These are phyloP conservation scores for Phascolomyces articulosus DNA, from an alignment of 371 early-diverging fungal genomes.

Conservation along the genomic window DNA sequence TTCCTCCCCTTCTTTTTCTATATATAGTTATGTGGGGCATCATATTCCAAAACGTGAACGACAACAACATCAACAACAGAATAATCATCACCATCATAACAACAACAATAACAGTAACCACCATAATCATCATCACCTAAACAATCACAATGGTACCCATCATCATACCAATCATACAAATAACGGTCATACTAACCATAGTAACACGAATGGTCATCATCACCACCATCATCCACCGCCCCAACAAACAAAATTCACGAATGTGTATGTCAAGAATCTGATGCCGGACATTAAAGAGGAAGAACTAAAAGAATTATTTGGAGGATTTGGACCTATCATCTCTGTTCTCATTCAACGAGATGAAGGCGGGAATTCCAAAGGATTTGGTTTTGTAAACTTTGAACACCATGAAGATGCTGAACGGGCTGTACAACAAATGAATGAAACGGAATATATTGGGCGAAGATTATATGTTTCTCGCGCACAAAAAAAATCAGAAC, in stretches of 20 bases:
- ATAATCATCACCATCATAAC: not conserved
- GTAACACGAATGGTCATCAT: not conserved
- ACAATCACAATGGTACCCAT: slow-evolving; percentile 28
- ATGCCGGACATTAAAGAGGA: slow-evolving; percentile 84
- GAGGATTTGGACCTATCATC: slow-evolving; percentile 82
- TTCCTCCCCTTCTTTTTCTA: not conserved
- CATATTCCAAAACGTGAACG: slow-evolving; percentile 92
- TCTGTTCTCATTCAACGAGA: slow-evolving; percentile 79
- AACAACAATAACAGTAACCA: slow-evolving; percentile 17
- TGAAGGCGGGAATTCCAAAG: slow-evolving; percentile 84
- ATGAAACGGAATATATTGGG: slow-evolving; percentile 88
- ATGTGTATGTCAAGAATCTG: slow-evolving; percentile 98
- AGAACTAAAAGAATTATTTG: slow-evolving; percentile 83
- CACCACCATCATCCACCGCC: slow-evolving; percentile 27
- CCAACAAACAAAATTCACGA: slow-evolving; percentile 84
- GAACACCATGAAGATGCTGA: slow-evolving; percentile 89
- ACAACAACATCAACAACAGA: slow-evolving; percentile 45
- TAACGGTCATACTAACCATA: slow-evolving; percentile 16
- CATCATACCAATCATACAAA: slow-evolving; percentile 32
- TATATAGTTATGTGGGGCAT: slow-evolving; percentile 70
- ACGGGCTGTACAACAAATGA: slow-evolving; percentile 89
- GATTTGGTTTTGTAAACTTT: slow-evolving; percentile 98
- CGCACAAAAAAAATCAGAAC: slow-evolving; percentile 98
- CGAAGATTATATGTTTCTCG: slow-evolving; percentile 96
- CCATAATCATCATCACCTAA: slow-evolving; percentile 16